These are phyloP conservation scores for Medicago arabica DNA, from an alignment of 306 rosid species.

Conservation along the genomic window DNA sequence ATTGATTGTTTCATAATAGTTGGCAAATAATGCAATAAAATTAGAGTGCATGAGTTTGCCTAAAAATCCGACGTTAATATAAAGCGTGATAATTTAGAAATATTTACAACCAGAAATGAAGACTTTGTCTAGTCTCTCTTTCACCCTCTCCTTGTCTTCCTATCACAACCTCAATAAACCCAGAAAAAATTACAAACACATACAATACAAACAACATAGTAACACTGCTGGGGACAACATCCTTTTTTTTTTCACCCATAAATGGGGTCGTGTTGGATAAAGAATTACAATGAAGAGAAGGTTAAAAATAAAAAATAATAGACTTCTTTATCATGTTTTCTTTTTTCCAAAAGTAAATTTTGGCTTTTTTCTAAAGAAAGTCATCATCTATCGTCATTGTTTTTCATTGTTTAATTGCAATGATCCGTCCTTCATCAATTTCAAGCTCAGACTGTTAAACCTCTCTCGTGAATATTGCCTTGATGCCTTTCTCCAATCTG, in stretches of 20 bases:
- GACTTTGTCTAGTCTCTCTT: constrained; percentile 32
- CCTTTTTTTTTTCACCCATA: constrained; percentile 44
- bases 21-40: not conserved
- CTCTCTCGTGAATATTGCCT: constrained; percentile 95
- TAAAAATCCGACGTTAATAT: constrained; percentile 37
- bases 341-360: constrained; percentile 39
- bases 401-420: constrained; percentile 50
- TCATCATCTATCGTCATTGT: constrained; percentile 47
- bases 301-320: constrained; percentile 35
- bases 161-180: constrained; percentile 44
- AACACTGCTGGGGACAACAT: constrained; percentile 41
- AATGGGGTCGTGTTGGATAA: constrained; percentile 43
- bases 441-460: constrained; percentile 79
- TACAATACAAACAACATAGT: constrained; percentile 48
- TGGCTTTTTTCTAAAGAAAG: constrained; percentile 16
- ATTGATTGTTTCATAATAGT: not conserved
- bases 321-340: constrained; percentile 40
- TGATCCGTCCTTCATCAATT: constrained; percentile 78
- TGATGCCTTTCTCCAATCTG: constrained; percentile 99
- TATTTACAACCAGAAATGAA: constrained; percentile 65
- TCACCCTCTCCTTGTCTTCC: constrained; percentile 39
- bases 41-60: not conserved
- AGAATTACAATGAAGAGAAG: constrained; percentile 50
- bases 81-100: constrained; percentile 41
- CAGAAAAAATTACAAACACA: constrained; percentile 21